These are phyloP conservation scores for Alternaria triticimaculans DNA, from an alignment of 2,329 filamentous ascomycete species.

Conservation along the genomic window DNA sequence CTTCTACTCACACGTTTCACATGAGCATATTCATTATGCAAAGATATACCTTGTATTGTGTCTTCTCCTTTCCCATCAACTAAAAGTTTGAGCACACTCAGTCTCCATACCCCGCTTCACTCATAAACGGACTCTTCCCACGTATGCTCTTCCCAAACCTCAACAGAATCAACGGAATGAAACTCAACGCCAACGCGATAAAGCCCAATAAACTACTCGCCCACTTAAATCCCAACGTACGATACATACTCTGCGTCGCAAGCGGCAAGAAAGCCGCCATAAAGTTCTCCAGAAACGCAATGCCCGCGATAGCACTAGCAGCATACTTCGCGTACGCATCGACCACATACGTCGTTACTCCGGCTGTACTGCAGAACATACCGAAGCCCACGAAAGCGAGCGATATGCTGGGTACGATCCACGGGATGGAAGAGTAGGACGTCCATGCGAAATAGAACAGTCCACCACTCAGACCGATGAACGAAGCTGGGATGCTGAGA, in stretches of 20 bases:
- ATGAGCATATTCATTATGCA: background rate
- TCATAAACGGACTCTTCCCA: constrained; percentile 49
- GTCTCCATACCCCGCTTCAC: constrained; percentile 30
- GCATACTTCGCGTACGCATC: constrained; percentile 60
- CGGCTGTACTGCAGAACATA: constrained; percentile 55
- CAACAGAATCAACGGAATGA: constrained; percentile 55
- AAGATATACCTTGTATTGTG: background rate
- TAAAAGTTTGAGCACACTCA: background rate
- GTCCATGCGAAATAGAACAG: constrained; percentile 62
- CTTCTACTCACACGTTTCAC: background rate
- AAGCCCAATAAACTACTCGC: constrained; percentile 57
- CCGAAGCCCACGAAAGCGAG: constrained; percentile 59
- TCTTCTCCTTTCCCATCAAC: background rate
- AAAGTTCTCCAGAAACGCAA: constrained; percentile 58
- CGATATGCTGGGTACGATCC: constrained; percentile 57
- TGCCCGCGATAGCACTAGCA: constrained; percentile 57
- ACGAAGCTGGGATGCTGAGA: constrained; percentile 51
- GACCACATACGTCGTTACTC: constrained; percentile 57
- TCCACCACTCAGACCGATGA: constrained; percentile 56
- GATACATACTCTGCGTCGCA: constrained; percentile 57
- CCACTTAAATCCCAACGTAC: constrained; percentile 57
- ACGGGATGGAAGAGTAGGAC: constrained; percentile 51
- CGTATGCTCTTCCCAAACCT: constrained; percentile 52
- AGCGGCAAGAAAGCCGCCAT: constrained; percentile 58
- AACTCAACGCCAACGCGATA: constrained; percentile 52